Conservation (phyloP, 2,329 filamentous ascomycete genomes). For the Alternaria novae-zelandiae region DNA sequence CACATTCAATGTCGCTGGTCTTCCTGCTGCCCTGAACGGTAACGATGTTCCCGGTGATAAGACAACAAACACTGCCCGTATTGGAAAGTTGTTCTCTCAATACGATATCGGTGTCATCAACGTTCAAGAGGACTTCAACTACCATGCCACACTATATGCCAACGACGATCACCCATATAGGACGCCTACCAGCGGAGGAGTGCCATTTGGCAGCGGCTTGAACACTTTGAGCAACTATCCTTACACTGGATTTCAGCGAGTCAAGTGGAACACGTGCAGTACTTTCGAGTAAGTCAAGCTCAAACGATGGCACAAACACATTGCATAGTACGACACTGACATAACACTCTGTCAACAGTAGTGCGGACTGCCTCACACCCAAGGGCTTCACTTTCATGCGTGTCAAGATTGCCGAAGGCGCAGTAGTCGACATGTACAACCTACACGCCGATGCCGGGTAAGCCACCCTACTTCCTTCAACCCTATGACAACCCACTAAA, state of each 20-base stretch:
- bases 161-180: slow-evolving; percentile 66
- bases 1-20: slow-evolving; percentile 66
- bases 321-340: neutral
- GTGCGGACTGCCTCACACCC: slow-evolving; percentile 68
- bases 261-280: slow-evolving; percentile 67
- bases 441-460: slow-evolving; percentile 70
- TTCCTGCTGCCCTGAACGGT: slow-evolving; percentile 62
- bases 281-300: slow-evolving; percentile 39
- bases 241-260: slow-evolving; percentile 63
- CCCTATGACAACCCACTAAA: neutral
- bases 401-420: slow-evolving; percentile 57
- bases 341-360: slow-evolving; percentile 40
- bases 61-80: slow-evolving; percentile 61
- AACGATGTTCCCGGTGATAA: slow-evolving; percentile 70
- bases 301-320: neutral
- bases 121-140: slow-evolving; percentile 74
- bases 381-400: slow-evolving; percentile 75
- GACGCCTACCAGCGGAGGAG: slow-evolving; percentile 70
- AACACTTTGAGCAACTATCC: slow-evolving; percentile 67
- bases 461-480: neutral
- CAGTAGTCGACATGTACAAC: slow-evolving; percentile 70
- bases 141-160: slow-evolving; percentile 65
- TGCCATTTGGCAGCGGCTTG: slow-evolving; percentile 67
- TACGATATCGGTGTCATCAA: slow-evolving; percentile 68
- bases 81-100: slow-evolving; percentile 63